These are phyloP conservation scores for Ogataea dorogensis DNA, from an alignment of 805 yeast species.

Conservation along the genomic window DNA sequence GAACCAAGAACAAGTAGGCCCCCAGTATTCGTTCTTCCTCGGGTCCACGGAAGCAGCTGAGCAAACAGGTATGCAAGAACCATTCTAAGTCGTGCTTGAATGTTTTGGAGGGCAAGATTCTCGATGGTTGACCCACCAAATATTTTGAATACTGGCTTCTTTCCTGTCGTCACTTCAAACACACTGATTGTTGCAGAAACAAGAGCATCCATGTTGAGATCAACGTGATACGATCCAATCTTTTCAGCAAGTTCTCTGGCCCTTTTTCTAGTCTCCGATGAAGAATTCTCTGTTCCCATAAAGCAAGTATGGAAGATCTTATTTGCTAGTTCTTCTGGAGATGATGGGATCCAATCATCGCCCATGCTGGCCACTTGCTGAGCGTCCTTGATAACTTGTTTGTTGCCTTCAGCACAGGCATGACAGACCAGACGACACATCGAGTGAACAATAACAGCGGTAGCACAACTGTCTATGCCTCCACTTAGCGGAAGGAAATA, in stretches of 20 bases:
- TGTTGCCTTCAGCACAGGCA: slow-evolving; percentile 66
- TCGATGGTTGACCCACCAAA: slow-evolving; percentile 93
- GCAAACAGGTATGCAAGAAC: slow-evolving; percentile 92
- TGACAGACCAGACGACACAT: slow-evolving; percentile 86
- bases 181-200: slow-evolving; percentile 72
- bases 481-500: slow-evolving; percentile 93
- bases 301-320: slow-evolving; percentile 83
- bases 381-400: slow-evolving; percentile 76
- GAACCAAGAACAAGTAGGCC: slow-evolving; percentile 91
- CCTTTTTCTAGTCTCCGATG: slow-evolving; percentile 78
- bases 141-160: slow-evolving; percentile 80
- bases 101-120: slow-evolving; percentile 91
- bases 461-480: slow-evolving; percentile 97
- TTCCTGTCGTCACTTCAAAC: slow-evolving; percentile 88
- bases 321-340: slow-evolving; percentile 73
- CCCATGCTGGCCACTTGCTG: slow-evolving; percentile 60
- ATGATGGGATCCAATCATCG: slow-evolving; percentile 62
- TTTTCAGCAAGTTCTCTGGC: slow-evolving; percentile 71
- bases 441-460: slow-evolving; percentile 89
- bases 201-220: slow-evolving; percentile 85
- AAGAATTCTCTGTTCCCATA: slow-evolving; percentile 96
- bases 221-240: slow-evolving; percentile 87
- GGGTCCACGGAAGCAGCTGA: slow-evolving; percentile 91
- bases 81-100: slow-evolving; percentile 96
- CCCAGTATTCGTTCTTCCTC: slow-evolving; percentile 63